phyloP scores from a whole-genome alignment of 78 protist genomes.

The Protostelium mycophagum region DNA sequence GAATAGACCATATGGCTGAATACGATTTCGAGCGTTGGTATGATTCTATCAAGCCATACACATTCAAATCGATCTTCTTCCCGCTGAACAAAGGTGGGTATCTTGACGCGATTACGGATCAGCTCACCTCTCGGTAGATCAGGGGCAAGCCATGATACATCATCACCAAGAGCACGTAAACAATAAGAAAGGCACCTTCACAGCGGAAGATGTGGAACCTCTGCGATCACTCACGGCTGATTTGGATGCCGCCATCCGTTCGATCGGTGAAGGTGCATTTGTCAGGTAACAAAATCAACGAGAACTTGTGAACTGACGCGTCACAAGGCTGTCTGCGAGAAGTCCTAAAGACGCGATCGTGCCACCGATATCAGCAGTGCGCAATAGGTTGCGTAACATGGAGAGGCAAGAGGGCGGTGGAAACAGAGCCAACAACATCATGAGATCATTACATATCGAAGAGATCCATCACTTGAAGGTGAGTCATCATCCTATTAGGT shows the following conservation, averaged over 20 bases:
- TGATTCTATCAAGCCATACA: neutral
- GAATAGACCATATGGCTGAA: neutral
- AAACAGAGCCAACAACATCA: neutral
- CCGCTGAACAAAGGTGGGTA: neutral
- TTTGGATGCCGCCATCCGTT: neutral
- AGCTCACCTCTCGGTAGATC: neutral
- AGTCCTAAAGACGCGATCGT: neutral
- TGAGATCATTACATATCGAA: neutral
- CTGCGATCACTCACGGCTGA: neutral
- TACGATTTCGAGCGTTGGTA: conserved; percentile 1
- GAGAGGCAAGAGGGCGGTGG: conserved; percentile 1
- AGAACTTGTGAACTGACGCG: neutral
- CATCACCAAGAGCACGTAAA: conserved; percentile 1
- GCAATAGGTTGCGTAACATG: neutral
- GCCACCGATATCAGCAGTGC: neutral
- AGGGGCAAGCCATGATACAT: neutral
- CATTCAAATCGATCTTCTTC: neutral
- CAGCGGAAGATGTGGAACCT: neutral
- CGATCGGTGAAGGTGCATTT: neutral
- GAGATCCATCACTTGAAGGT: neutral
- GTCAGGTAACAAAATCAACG: neutral
- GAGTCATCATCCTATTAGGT: neutral
- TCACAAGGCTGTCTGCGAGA: neutral
- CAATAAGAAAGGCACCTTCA: neutral
- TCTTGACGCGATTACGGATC: neutral